phyloP scores from a whole-genome alignment of 768 basidiomycete genomes.

The Obba rivulosa region DNA sequence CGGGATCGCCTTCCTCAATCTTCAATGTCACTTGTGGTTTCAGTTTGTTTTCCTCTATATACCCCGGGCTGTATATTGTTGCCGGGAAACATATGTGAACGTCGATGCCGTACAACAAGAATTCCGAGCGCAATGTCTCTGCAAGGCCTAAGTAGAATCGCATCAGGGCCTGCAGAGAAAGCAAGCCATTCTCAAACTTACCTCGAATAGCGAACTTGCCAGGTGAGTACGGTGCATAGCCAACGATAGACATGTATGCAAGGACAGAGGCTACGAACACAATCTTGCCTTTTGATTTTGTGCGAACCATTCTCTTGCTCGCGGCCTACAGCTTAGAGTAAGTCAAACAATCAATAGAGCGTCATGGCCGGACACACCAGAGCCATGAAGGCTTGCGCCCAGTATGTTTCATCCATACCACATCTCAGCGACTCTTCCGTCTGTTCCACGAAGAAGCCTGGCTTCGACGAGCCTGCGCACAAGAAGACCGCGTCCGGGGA shows the following conservation, averaged over 20 bases:
- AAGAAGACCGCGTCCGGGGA: conserved; percentile 74
- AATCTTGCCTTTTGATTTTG: conserved; percentile 60
- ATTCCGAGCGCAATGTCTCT: conserved; percentile 76
- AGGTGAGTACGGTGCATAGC: conserved; percentile 76
- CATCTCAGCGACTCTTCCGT: conserved; percentile 48
- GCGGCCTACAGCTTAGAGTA: conserved; percentile 46
- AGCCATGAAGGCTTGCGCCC: conserved; percentile 48
- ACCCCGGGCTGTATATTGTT: conserved; percentile 77
- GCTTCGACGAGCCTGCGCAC: conserved; percentile 71
- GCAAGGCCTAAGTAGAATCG: conserved; percentile 55
- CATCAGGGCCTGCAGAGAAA: background rate
- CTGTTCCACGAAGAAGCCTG: conserved; percentile 73
- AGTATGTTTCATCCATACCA: conserved; percentile 56
- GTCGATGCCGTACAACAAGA: conserved; percentile 69
- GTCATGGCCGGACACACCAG: conserved; percentile 35
- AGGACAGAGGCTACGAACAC: conserved; percentile 72
- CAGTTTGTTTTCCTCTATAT: conserved; percentile 64
- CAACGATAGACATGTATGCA: conserved; percentile 70
- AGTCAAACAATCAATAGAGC: background rate
- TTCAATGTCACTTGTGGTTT: conserved; percentile 74
- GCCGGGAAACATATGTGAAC: conserved; percentile 81
- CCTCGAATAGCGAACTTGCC: conserved; percentile 85
- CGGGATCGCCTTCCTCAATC: conserved; percentile 71
- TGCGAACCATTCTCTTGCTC: conserved; percentile 55
- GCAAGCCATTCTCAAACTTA: conserved; percentile 23